Evolutionary conservation across 805 yeast genomes (phyloP), one percentile per base, ranked within the genome.

Genomic region (Wickerhamiella australiensis): DNA sequence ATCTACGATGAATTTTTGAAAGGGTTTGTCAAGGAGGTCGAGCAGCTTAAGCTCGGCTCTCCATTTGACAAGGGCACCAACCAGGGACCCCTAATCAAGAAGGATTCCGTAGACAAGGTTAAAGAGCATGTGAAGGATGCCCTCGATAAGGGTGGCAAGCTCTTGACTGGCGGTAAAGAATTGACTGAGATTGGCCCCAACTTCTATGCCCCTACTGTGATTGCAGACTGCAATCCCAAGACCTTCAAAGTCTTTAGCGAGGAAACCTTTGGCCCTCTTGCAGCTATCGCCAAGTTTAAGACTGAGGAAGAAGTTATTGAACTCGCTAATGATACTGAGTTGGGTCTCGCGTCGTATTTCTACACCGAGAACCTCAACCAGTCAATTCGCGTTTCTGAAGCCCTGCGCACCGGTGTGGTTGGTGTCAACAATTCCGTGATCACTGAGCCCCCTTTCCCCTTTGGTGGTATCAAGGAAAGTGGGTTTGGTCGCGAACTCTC

Each of bases 401-500:
- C 70, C 22, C 69, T 85, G 47, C 77, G 85, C 55, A 77, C 73
- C 25, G 94, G 94, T 44, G 84, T 85, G 94, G 74, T 85, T 48
- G 92, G 92, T 40, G 79, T 77, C 51, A 85, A 85, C 65, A 77
- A 85, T 9, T 92, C 92, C 22, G 66, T 75, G 8, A 75, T 85
- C 50, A 76, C 85, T 15, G 90, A 69, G 56, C 59, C 65, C n/a
- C 67, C 71, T 21, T 56, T 66, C 42, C 73, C 73, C 1, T 65
- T 65, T 59, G 94, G 94, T 20, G 94, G 94, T 47, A 72, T 83
- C 43, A 81, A 81, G 60, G 77, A 80, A 64, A 78, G 85, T 35
- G 94, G 90, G 1, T 80, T 79, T 57, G 90, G 92, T 49, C 76
- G 87, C 65, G 88, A 82, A 67, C 88, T 87, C 50, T 80, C 87